Conservation (phyloP, 306 rosid genomes). For the Cucumis cinereus region DNA sequence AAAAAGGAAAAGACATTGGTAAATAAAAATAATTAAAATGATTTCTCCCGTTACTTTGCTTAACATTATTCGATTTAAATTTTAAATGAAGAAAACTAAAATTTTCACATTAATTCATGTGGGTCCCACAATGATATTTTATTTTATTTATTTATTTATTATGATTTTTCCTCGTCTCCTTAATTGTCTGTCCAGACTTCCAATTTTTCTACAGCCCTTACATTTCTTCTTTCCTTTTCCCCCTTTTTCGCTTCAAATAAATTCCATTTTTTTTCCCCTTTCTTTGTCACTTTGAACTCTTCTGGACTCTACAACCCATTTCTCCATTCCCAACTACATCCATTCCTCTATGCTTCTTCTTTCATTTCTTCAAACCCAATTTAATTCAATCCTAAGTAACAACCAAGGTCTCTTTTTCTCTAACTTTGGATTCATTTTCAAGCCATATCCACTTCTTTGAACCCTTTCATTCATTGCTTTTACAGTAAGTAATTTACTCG, state of each 20-base stretch:
- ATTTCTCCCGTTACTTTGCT: background rate
- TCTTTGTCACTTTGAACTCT: slow-evolving; percentile 2
- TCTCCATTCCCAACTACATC: background rate
- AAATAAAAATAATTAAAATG: background rate
- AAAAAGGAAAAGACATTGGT: too few species aligned
- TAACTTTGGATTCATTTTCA: slow-evolving; percentile 21
- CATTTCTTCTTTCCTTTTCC: background rate
- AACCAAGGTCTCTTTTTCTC: slow-evolving; percentile 7
- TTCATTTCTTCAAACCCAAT: background rate
- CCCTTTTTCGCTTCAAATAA: background rate
- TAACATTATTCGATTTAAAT: background rate
- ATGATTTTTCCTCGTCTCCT: background rate
- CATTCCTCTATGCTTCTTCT: background rate
- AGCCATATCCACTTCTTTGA: slow-evolving; percentile 33
- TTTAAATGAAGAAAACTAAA: background rate
- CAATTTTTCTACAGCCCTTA: background rate
- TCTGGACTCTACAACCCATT: slow-evolving; percentile 4
- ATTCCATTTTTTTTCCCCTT: background rate
- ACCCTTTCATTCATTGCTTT: slow-evolving; percentile 51
- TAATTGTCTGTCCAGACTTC: background rate
- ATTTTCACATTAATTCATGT: background rate
- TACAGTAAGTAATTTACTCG: slow-evolving; percentile 40
- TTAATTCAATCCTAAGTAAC: background rate
- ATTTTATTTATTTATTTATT: background rate
- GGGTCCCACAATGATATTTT: background rate